Base-by-base conservation (phyloP, 2,329 filamentous ascomycete species). In the Cercospora sojina region DNA sequence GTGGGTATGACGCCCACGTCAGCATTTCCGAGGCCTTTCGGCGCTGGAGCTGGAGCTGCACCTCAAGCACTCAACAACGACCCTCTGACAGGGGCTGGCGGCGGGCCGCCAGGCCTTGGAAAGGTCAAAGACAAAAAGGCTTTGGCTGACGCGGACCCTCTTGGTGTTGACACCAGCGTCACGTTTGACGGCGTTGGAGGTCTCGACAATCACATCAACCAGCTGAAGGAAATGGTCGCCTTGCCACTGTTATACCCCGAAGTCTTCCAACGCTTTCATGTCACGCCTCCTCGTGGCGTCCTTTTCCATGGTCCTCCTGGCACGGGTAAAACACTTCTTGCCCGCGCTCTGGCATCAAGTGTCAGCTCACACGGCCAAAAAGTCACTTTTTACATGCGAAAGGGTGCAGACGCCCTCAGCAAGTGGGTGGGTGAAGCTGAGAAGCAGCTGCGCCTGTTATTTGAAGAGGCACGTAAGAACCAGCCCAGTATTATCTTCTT, bases 401-500 rank as follows among this genome's bases (percentile, higher is more conserved):
- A 99, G 80, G 96, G 95, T 77, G 96, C 95, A 25, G 95, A 99
- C 84, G 93, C 93, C 16, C 83, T 99, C 69, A 97, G 93, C 79
- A 99, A 99, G 80, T 99, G 95, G 95, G 95, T 99, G 61, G 95
- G 95, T 76, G 95, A 99, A 80, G 95, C 96, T 9, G 95, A 99
- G 80, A 90, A 94, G 79, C 95, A 99, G 77, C 86, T 99, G 62
- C 89, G 95, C 55, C 82, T 98, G 65, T 85, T 99, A 5, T 99
- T 99, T 71, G 95, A 98, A 74, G 95, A 99, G 79, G 95, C 95
- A 16, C 87, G 94, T 68, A 95, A 93, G 78, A 98, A 91, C 1
- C 95, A 99, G 75, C 95, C 95, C 0, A 98, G 94, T 78, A 99
- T 99, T 79, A 99, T 99, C 78, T 99, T 99, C 83, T 98, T 99